A percentile compares a stretch with the other conserved stretches of the same genome.
Evolutionary conservation across 2,329 filamentous ascomycete genomes (phyloP).

Genomic region (Ascochyta rabiei): DNA sequence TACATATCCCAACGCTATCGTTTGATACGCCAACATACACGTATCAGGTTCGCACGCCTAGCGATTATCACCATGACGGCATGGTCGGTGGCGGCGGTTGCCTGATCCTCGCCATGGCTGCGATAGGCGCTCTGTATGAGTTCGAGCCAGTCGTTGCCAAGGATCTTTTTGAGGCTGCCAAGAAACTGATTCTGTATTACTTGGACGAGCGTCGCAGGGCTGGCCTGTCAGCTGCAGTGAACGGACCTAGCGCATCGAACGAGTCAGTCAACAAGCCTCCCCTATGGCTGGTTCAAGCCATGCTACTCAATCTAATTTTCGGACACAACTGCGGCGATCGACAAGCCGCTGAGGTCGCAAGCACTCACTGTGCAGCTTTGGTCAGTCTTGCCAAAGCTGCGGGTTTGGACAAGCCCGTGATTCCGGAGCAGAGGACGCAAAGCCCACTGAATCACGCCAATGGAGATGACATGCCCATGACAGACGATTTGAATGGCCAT

Average conservation of each 20-base stretch:
- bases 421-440: conserved; percentile 26
- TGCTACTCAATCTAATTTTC: conserved; percentile 95
- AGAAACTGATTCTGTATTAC: conserved; percentile 93
- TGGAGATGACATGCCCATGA: conserved; percentile 65
- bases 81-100: conserved; percentile 82
- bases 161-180: conserved; percentile 88
- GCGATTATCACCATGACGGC: conserved; percentile 59
- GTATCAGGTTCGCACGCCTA: conserved; percentile 63
- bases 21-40: conserved; percentile 79
- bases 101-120: conserved; percentile 84
- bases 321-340: conserved; percentile 95
- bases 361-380: conserved; percentile 86
- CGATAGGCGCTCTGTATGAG: conserved; percentile 87
- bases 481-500: conserved; percentile 50
- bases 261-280: conserved; percentile 76
- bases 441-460: conserved; percentile 36
- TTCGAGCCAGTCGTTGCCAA: conserved; percentile 78
- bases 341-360: conserved; percentile 86
- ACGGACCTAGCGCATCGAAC: conserved; percentile 56
- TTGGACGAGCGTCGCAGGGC: conserved; percentile 89
- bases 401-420: conserved; percentile 67
- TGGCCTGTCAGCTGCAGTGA: conserved; percentile 70
- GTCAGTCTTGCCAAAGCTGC: conserved; percentile 90
- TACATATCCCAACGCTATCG: conserved; percentile 88
- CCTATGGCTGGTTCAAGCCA: conserved; percentile 94